Base-by-base conservation (phyloP, 805 yeast genomes). In the Sporopachydermia quercuum region DNA sequence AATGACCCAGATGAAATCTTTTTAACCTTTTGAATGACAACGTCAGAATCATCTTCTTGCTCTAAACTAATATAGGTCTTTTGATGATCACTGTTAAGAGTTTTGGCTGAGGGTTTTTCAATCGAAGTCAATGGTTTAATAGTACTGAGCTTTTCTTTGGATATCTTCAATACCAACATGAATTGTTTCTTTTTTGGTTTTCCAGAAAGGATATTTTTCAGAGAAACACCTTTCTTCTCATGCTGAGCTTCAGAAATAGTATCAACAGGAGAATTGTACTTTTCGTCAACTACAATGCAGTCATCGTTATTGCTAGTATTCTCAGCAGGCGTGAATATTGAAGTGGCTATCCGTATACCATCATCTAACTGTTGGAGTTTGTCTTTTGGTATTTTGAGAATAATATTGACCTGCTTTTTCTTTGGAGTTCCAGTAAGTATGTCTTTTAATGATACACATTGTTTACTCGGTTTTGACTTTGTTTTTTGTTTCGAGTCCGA, bases 381-480 rank as follows among this genome's bases (percentile, higher is more conserved):
- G 8, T 23, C 30, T 23, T 23, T 23, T 8, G 30, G 30, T 8
- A 23, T n/a, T 23, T 23, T 23, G 13, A 23, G 30, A 8, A 23
- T n/a, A 8, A 23, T n/a, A 8, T 8, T 23, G 13, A 23, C n/a
- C 30, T 23, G 30, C n/a, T 23, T 23, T n/a, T 23, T 23, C 30
- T 23, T 23, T 8, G 30, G 30, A 8, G 8, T 23, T n/a, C 30
- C 30, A 8, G 30, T 23, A 23, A 23, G 30, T 8, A 23, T 8
- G n/a, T 23, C 30, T 23, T n/a, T 23, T 23, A 23, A 23, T 23
- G 30, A 23, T n/a, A 23, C 30, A 23, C 30, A n/a, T n/a, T n/a
- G n/a, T n/a, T n/a, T n/a, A n/a, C n/a, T n/a, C n/a, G n/a, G n/a
- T n/a, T n/a, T n/a, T n/a, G n/a, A n/a, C n/a, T n/a, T n/a, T n/a